phyloP scores from a whole-genome alignment of 2,329 filamentous ascomycete genomes.

The Tolypocladium ophioglossoides region DNA sequence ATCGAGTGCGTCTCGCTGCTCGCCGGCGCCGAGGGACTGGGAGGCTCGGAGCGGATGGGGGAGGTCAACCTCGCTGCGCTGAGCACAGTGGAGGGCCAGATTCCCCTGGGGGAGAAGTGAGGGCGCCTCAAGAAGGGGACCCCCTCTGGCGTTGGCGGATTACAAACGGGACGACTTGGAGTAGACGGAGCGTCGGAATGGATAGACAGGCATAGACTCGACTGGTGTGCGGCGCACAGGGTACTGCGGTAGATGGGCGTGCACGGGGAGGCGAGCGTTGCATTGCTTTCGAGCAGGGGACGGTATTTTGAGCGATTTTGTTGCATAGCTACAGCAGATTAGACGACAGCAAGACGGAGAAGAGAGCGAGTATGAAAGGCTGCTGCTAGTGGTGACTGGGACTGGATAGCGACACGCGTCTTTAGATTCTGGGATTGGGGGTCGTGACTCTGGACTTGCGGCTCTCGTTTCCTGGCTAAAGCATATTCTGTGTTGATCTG shows the following conservation, averaged over 20 bases:
- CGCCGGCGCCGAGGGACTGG: conserved; percentile 32
- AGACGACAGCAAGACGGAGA: not conserved
- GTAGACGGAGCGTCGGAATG: not conserved
- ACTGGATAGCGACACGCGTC: too few species aligned
- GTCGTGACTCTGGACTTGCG: too few species aligned
- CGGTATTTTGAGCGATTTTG: not conserved
- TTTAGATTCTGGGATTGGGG: too few species aligned
- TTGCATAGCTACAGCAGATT: not conserved
- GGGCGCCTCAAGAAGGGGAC: not conserved
- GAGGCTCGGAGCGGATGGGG: conserved; percentile 27
- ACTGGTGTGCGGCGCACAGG: not conserved
- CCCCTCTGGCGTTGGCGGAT: not conserved
- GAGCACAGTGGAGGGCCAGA: conserved; percentile 41
- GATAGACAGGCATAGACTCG: not conserved
- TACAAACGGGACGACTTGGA: not conserved
- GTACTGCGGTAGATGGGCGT: not conserved
- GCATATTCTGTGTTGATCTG: too few species aligned
- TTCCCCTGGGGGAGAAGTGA: conserved; percentile 23
- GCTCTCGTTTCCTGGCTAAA: too few species aligned
- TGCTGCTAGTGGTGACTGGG: too few species aligned
- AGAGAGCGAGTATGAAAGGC: too few species aligned
- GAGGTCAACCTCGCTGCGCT: conserved; percentile 47
- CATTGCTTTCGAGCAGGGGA: not conserved
- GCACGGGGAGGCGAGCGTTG: not conserved
- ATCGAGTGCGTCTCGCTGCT: conserved; percentile 56